phyloP scores from a whole-genome alignment of 768 basidiomycete genomes.

The Termitomyces sp. region DNA sequence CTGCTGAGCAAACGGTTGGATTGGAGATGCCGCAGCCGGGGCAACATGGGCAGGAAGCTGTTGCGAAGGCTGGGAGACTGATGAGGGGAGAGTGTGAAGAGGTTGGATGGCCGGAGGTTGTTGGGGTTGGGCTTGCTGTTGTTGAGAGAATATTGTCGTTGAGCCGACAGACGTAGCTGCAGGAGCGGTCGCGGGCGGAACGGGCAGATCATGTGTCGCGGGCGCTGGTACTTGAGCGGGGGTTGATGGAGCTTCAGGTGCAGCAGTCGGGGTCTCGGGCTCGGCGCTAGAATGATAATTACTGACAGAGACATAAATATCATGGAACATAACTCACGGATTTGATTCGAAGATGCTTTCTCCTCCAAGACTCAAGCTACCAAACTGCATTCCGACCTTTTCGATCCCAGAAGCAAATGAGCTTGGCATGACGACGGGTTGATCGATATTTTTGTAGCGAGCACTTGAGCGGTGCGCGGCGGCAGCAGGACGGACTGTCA shows the following conservation, averaged over 20 bases:
- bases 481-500: conserved; percentile 47
- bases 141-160: conserved; percentile 42
- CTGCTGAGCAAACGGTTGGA: conserved; percentile 37
- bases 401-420: conserved; percentile 60
- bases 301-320: conserved; percentile 4
- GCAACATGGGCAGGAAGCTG: conserved; percentile 25
- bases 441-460: conserved; percentile 68
- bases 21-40: conserved; percentile 25
- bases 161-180: conserved; percentile 28
- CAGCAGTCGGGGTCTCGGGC: conserved; percentile 10
- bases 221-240: conserved; percentile 23
- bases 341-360: conserved; percentile 52
- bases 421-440: conserved; percentile 77
- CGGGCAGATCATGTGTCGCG: conserved; percentile 24
- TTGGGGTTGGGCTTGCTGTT: conserved; percentile 33
- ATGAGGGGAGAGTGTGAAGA: conserved; percentile 17
- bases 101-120: conserved; percentile 16
- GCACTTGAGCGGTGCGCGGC: conserved; percentile 50
- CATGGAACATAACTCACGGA: conserved; percentile 35
- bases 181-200: conserved; percentile 35
- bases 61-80: conserved; percentile 28
- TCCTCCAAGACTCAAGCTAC: conserved; percentile 72
- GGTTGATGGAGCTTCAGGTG: conserved; percentile 29
- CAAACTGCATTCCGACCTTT: conserved; percentile 88
- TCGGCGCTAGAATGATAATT: conserved; percentile 8